phyloP scores from a whole-genome alignment of 202 grass and related monocot genomes.

The Digitaria exilis region DNA sequence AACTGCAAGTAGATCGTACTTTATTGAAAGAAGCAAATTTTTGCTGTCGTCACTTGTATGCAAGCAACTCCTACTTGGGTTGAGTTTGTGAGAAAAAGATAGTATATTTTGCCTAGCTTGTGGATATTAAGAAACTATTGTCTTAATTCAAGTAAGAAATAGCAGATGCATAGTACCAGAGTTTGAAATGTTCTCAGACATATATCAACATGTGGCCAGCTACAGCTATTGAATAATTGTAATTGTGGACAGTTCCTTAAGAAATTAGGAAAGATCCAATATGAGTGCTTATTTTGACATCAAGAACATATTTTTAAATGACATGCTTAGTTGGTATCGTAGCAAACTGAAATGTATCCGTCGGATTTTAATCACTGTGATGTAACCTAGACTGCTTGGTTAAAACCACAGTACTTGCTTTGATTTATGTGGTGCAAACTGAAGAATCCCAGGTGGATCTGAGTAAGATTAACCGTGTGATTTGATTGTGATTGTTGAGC shows the following conservation, averaged over 20 bases:
- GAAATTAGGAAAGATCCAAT: slow-evolving; percentile 14
- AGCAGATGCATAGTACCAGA: neutral
- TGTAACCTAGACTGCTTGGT: neutral
- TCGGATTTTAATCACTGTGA: neutral
- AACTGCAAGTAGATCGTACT: slow-evolving; percentile 15
- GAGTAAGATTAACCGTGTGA: slow-evolving; percentile 16
- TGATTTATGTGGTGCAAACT: slow-evolving; percentile 11
- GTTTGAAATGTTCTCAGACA: slow-evolving; percentile 12
- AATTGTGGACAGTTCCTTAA: neutral
- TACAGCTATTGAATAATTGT: slow-evolving; percentile 13
- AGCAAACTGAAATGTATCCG: neutral
- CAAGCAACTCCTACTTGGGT: neutral
- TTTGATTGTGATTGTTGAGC: slow-evolving; percentile 42
- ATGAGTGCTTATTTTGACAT: slow-evolving; percentile 6
- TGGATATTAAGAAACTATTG: neutral
- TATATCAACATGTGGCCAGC: neutral
- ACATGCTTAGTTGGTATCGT: neutral
- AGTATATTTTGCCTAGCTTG: slow-evolving; percentile 11
- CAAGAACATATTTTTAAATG: neutral
- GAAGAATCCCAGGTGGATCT: slow-evolving; percentile 24
- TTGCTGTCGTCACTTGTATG: neutral
- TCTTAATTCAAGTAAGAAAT: slow-evolving; percentile 24
- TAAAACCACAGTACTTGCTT: neutral
- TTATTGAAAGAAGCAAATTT: slow-evolving; percentile 12
- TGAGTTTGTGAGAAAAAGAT: slow-evolving; percentile 4